Conservation (phyloP, 139 green algal genomes). For the Pseudopediastrum boryanum region DNA sequence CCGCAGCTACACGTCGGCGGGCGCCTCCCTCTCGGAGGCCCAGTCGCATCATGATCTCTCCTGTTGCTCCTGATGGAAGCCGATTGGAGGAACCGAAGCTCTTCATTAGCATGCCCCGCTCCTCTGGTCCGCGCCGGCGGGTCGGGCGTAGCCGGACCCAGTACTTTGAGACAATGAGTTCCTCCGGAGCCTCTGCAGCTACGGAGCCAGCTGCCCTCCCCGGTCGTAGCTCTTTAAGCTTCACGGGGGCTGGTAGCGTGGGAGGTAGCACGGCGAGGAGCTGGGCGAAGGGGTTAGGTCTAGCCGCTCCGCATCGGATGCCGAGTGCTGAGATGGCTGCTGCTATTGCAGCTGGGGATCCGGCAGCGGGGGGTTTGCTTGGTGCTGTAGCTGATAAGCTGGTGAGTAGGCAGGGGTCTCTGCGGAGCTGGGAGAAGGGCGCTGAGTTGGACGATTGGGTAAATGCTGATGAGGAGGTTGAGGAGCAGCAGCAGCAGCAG, state of each 20-base stretch:
- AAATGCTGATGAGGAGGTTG: background rate
- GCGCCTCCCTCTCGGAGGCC: background rate
- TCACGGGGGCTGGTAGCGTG: too few relatives aligned
- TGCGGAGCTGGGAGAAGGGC: too few relatives aligned
- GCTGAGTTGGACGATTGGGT: background rate
- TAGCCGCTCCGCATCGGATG: too few relatives aligned
- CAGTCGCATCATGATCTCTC: conserved; percentile 33
- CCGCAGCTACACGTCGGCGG: conserved; percentile 1
- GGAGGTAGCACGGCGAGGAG: too few relatives aligned
- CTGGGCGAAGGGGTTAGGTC: too few relatives aligned
- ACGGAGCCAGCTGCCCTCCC: too few relatives aligned
- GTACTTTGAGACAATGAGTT: too few relatives aligned
- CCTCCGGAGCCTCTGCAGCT: too few relatives aligned
- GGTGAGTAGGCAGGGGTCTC: too few relatives aligned
- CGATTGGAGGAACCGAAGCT: background rate
- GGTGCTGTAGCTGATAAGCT: conserved; percentile 21
- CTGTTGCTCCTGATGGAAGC: conserved; percentile 19
- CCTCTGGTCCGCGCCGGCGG: background rate
- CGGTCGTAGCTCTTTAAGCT: too few relatives aligned
- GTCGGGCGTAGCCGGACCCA: too few relatives aligned
- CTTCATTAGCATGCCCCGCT: conserved; percentile 31
- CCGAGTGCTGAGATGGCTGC: conserved; percentile 6
- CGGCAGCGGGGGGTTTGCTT: conserved; percentile 1
- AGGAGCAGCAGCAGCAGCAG: too few relatives aligned
- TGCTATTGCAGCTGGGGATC: conserved; percentile 14